These are phyloP conservation scores for Carex kokanica DNA, from an alignment of 176 grass and related monocot species.

Conservation along the genomic window DNA sequence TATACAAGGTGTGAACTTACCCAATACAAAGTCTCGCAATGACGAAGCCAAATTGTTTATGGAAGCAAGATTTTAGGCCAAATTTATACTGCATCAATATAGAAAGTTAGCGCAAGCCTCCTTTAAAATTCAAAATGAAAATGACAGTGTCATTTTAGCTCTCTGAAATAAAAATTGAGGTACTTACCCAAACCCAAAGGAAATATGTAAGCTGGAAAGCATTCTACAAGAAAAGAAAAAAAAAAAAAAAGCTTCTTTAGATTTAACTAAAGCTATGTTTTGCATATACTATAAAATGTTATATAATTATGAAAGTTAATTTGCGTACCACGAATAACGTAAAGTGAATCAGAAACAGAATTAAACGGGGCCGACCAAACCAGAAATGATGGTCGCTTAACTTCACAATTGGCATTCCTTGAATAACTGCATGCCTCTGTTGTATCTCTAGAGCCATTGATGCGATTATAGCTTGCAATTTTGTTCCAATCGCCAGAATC, in stretches of 20 bases:
- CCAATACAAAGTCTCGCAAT: conserved; percentile 72
- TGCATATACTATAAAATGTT: background rate
- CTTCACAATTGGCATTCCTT: conserved; percentile 83
- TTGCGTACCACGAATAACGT: conserved; percentile 67
- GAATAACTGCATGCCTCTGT: conserved; percentile 72
- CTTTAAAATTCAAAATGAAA: conserved; percentile 10
- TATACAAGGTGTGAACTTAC: conserved; percentile 30
- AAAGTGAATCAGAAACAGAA: conserved; percentile 83
- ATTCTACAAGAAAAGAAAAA: conserved; percentile 52
- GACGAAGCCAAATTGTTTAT: conserved; percentile 38
- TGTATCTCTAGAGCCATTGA: conserved; percentile 80
- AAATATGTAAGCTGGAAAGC: conserved; percentile 81
- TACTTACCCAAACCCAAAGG: conserved; percentile 82
- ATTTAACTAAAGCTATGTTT: background rate
- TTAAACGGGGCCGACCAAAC: conserved; percentile 62
- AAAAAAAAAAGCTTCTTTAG: conserved; percentile 13
- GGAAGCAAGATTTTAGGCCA: conserved; percentile 64
- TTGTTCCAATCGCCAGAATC: conserved; percentile 78
- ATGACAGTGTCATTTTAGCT: background rate
- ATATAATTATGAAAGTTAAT: background rate
- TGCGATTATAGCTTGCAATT: conserved; percentile 85
- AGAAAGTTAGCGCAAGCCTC: background rate
- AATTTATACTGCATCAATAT: conserved; percentile 62
- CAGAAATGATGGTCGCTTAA: conserved; percentile 80
- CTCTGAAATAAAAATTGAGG: background rate